Evolutionary conservation across 768 basidiomycete genomes (phyloP).

Genomic region (Cubamyces sp.): DNA sequence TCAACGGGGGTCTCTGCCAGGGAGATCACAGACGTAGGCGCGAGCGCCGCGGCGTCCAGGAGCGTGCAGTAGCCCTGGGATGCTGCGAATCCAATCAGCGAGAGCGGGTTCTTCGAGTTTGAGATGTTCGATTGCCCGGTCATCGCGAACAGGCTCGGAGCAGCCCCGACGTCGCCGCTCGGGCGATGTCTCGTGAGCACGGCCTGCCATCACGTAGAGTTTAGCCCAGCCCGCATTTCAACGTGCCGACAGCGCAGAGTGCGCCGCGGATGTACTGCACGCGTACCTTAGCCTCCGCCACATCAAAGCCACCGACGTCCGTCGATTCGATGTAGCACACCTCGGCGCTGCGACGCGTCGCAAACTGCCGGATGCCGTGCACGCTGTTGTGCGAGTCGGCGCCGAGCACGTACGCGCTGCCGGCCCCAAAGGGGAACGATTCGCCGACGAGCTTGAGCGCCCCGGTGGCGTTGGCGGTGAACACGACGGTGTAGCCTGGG

Average conservation of each 20-base stretch:
- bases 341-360: slow-evolving; percentile 54
- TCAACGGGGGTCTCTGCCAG: slow-evolving; percentile 71
- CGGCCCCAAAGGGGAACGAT: slow-evolving; percentile 67
- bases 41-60: slow-evolving; percentile 83
- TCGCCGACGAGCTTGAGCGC: slow-evolving; percentile 85
- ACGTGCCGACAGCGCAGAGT: background rate
- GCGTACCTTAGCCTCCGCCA: slow-evolving; percentile 60
- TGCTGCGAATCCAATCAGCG: slow-evolving; percentile 64
- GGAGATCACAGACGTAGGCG: slow-evolving; percentile 70
- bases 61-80: slow-evolving; percentile 73
- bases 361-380: slow-evolving; percentile 80
- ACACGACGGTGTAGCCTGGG: slow-evolving; percentile 77
- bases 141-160: slow-evolving; percentile 69
- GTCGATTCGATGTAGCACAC: slow-evolving; percentile 70
- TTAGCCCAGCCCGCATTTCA: background rate
- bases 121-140: slow-evolving; percentile 86
- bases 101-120: slow-evolving; percentile 71
- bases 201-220: slow-evolving; percentile 46
- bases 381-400: slow-evolving; percentile 86
- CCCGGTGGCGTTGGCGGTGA: slow-evolving; percentile 79
- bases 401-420: slow-evolving; percentile 67
- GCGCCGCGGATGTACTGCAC: slow-evolving; percentile 6
- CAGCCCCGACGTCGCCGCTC: slow-evolving; percentile 42
- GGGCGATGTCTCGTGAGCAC: slow-evolving; percentile 57
- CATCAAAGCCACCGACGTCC: slow-evolving; percentile 65